phyloP scores from a whole-genome alignment of 176 grass and related monocot species.

The Oryza nivara region DNA sequence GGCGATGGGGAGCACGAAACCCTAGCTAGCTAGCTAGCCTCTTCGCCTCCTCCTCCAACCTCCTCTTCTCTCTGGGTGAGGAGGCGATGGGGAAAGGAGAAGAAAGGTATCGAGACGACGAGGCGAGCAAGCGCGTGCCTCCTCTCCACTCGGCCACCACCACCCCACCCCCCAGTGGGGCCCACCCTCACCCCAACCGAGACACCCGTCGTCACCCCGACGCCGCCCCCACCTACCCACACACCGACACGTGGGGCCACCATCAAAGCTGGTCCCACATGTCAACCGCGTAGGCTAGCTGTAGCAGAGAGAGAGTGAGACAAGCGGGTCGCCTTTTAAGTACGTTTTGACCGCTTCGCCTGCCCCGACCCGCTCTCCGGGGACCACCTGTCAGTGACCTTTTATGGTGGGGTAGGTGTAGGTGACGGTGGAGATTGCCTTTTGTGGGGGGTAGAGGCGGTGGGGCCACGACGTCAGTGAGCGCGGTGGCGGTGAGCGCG shows the following conservation, averaged over 20 bases:
- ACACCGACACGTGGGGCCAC: not conserved
- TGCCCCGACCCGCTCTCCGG: not conserved
- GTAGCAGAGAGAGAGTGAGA: not conserved
- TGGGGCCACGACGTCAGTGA: not conserved
- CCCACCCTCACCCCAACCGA: conserved; percentile 1
- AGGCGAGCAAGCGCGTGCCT: conserved; percentile 37
- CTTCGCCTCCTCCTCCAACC: not conserved
- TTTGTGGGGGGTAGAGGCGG: not conserved
- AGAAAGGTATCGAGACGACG: conserved; percentile 20
- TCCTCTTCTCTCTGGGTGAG: not conserved
- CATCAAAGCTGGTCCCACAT: accelerated
- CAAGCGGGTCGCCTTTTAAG: conserved; percentile 29
- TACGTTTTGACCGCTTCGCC: conserved; percentile 34
- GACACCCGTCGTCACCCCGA: not conserved
- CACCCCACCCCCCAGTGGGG: conserved; percentile 9
- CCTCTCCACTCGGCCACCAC: conserved; percentile 41
- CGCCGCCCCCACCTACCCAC: accelerated
- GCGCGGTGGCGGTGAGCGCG: accelerated
- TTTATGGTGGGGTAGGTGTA: too few relatives aligned
- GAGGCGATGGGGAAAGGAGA: conserved; percentile 28
- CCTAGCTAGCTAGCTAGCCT: conserved; percentile 20
- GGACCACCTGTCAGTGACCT: not conserved
- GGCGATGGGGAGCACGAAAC: conserved; percentile 42
- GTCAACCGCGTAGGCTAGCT: accelerated
- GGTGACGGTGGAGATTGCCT: not conserved